Evolutionary conservation across 495 filamentous ascomycete species (phyloP), one percentile per base, ranked within the genome.

Genomic region (Talaromyces trachyspermus): DNA sequence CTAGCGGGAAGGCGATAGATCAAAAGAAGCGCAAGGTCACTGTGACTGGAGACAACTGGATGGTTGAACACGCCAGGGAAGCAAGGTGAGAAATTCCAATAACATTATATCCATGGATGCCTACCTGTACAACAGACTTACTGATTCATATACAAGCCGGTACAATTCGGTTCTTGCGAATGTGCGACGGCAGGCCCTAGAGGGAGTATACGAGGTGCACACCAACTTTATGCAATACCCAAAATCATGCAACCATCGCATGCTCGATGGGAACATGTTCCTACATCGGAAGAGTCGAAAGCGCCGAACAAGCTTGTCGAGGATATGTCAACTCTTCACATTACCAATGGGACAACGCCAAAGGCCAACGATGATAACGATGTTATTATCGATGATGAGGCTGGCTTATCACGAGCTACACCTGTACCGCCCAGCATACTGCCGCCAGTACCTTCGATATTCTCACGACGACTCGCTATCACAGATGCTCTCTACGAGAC

Each of bases 1-100:
- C 81, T 38, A 82, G 74, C 41, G 86, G 87, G 41, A 92, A 90
- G 63, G 74, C 72, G 11, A 71, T 78, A 11, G 75, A 83, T 44
- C 67, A 67, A 43, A 91, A 91, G 65, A 95, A 92, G 66, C 76
- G 86, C 48, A 82, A 86, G 41, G 81, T 94, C 6, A 80, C 85
- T 18, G 81, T 98, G n/a, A 98, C 89, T 22, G 88, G 91, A 49
- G 79, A 84, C n/a, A 98, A 98, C 58, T 98, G 92, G 92, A 90
- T 92, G 79, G 67, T 90, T 17, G 89, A 96, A 66, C 92, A 98
- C 62, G 89, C 89, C 17, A 80, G 85, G 18, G 86, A 89, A 56
- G 86, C 92, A 25, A 89, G 85, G 87, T 94, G 70, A 59, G 81
- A 64, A 37, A 12, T 22, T 18, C 49, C 12, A 43, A 15, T 43